Conservation (phyloP, 129 eudicot species). For the Flaveria bidentis region DNA sequence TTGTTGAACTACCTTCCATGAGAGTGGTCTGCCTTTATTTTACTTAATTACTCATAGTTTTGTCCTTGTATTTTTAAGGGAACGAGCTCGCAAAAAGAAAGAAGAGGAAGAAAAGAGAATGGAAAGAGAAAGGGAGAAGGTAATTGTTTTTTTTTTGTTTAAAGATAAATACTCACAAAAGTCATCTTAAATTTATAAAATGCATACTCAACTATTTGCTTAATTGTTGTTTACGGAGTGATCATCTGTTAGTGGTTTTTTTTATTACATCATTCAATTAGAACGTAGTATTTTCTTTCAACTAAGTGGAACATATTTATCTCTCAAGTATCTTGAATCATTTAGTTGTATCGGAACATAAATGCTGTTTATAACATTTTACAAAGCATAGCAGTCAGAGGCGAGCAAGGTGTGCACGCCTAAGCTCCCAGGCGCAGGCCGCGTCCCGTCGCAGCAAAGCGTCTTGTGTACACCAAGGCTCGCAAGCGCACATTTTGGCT, state of each 20-base stretch:
- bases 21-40: neutral
- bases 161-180: slow-evolving; percentile 8
- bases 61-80: slow-evolving; percentile 43
- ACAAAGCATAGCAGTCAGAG: no score
- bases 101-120: slow-evolving; percentile 92
- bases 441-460: no score
- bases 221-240: slow-evolving; percentile 4
- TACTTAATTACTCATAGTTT: slow-evolving; percentile 10
- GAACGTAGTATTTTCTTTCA: neutral
- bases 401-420: no score
- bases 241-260: neutral
- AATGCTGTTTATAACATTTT: neutral
- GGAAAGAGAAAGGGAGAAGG: slow-evolving; percentile 99
- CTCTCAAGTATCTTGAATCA: neutral
- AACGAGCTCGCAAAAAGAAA: slow-evolving; percentile 79
- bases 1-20: slow-evolving; percentile 7
- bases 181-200: slow-evolving; percentile 3
- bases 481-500: no score
- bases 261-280: neutral
- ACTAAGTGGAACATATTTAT: neutral
- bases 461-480: no score
- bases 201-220: slow-evolving; percentile 6
- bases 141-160: slow-evolving; percentile 20
- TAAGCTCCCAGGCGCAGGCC: no score
- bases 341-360: slow-evolving; percentile 1